Evolutionary conservation across 805 yeast genomes (phyloP).

Genomic region (Osmozyma mogii): DNA sequence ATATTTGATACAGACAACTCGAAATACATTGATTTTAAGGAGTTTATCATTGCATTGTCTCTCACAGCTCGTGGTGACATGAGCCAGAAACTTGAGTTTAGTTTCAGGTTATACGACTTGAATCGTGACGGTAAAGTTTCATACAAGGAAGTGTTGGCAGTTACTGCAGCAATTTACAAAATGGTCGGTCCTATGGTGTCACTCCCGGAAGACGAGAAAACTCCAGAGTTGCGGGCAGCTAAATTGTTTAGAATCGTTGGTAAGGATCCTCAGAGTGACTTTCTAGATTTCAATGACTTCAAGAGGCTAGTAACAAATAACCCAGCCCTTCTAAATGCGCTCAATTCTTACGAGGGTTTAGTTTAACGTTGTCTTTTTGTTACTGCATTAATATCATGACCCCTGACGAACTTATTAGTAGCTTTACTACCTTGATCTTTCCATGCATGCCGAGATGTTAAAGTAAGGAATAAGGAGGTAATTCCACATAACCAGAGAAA

Average conservation of each 20-base stretch:
- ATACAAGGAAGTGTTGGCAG: constrained; percentile 70
- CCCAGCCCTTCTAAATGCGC: constrained; percentile 66
- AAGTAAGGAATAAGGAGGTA: too few species aligned
- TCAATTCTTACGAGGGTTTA: constrained; percentile 73
- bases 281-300: constrained; percentile 76
- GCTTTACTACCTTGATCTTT: too few species aligned
- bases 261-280: constrained; percentile 56
- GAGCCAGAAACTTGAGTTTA: constrained; percentile 84
- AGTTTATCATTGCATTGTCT: constrained; percentile 81
- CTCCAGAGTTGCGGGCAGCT: constrained; percentile 81
- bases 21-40: constrained; percentile 84
- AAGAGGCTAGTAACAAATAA: constrained; percentile 72
- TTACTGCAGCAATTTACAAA: constrained; percentile 78
- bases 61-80: constrained; percentile 78
- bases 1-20: constrained; percentile 79
- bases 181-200: constrained; percentile 95
- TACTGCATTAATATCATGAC: too few species aligned
- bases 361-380: constrained; percentile 32
- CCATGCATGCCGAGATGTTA: too few species aligned
- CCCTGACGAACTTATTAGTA: too few species aligned
- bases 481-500: too few species aligned
- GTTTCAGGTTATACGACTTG: constrained; percentile 80
- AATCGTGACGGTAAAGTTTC: constrained; percentile 70
- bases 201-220: constrained; percentile 78
- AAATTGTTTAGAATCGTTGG: constrained; percentile 74